Evolutionary conservation across 352 stramenopile species (phyloP), one percentile per base, ranked within the genome.

Genomic region (Phytophthora macrochlamydospora): DNA sequence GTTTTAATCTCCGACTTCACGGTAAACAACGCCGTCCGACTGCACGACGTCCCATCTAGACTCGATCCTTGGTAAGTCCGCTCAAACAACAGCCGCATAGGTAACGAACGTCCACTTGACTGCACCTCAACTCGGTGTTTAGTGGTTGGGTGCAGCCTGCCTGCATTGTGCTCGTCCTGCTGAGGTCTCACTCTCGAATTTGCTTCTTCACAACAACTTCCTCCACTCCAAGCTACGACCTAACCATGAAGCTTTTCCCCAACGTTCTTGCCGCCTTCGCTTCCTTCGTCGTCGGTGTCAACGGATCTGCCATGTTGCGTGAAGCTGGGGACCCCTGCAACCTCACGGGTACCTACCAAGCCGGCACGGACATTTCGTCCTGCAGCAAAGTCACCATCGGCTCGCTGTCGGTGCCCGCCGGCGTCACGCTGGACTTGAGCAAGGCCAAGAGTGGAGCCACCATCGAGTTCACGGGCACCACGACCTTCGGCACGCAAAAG

Each of bases 391-490:
- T 74, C 51, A 55, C 42, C 18, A 69, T 79, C 32, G 50, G 35
- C 32, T 50, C 35, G 6, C 56, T 74, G n/a, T 51, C 9, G 9
- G 73, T 81, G 14, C 69, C 73, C 1, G 69, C 67, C 2, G 73
- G 73, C 24, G 57, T 69, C 31, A 81, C 73, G 37, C 59, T 81
- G 6, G 73, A 81, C 60, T 53, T 81, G 37, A 76, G 65, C 28
- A 51, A 50, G 6, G 56, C 69, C 32, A 70, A 75, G 59, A 59
- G 4, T 2, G 73, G 73, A 28, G 67, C 73, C 31, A 73, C 55
- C 33, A 76, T 81, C 38, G 69, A 61, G 9, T 76, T 81, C 66
- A 24, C 28, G 11, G 73, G 73, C 18, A 81, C 69, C 24, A 75
- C 65, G 28, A 78, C 59, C 12, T 81, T 81, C 40, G 73, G 69